Evolutionary conservation across 371 early-diverging fungal genomes (phyloP), one percentile per base, ranked within the genome.

Genomic region (Furculomyces boomerangus): DNA sequence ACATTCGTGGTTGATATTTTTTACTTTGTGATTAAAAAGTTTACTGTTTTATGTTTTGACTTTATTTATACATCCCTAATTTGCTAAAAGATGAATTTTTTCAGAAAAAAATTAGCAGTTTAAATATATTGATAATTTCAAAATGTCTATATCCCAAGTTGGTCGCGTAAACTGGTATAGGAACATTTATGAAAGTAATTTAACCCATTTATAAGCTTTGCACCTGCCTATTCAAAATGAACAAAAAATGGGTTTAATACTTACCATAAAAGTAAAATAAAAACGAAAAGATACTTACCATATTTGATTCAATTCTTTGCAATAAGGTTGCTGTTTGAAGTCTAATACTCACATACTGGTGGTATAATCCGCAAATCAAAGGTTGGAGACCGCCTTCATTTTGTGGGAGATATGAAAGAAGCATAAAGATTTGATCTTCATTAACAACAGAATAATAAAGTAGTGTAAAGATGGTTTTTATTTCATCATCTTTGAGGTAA

Each of bases 341-440:
- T 29, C 85, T 66, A 14, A 86, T 77, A 10, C 57, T 66, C 1
- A 68, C 63, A 14, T 78, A 69, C 1, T 84, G 81, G 57, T 88
- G 87, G 63, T 84, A 88, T 31, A 91, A 70, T 1, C 92, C 90
- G 24, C 77, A 67, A 10, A 84, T 86, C 8, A 93, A 55, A n/a
- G 86, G 83, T 39, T 76, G 71, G 39, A 90, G 62, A 5, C 93
- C 93, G 5, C 88, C 88, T 63, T 81, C 78, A 54, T 79, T 79
- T 46, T 83, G 82, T 27, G 92, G 91, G 16, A 89, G 66, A 59
- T 71, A 73, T 0, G 85, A 77, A 52, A 88, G 58, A 58, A 88
- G 80, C 76, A 89, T 90, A 48, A 80, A 83, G 37, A 91, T 79
- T 58, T 88, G 83, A 16, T 75, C 71, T 44, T 88, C 85, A 18